Base-by-base conservation (phyloP, 1,284 basidiomycete genomes). In the Ceratobasidium sp. region DNA sequence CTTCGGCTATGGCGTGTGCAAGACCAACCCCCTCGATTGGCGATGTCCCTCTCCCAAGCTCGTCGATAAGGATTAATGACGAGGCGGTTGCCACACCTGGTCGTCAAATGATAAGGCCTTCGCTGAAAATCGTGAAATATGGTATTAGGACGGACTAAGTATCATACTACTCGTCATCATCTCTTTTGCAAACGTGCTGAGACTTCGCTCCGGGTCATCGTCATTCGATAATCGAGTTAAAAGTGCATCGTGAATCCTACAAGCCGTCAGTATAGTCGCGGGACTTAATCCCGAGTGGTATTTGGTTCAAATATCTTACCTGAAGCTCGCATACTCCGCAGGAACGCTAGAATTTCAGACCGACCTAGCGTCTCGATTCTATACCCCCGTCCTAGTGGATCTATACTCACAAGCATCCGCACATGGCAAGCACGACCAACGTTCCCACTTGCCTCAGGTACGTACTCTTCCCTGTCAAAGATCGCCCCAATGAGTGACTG, bases 151-250 rank as follows among this genome's bases (percentile, higher is more conserved):
- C 82, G 33, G 44, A 90, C 93, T 91, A 44, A 97, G 82, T 71
- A 97, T 95, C 93, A 96, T 95, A 2, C 94, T 91, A 36, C 91
- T 91, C 0, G 93, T 91, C 0, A 91, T 89, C 94, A 98, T 98
- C 82, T 98, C 96, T 75, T 90, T 91, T 0, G 95, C 94, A 82
- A 98, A 98, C 0, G 96, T 98, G 77, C 96, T 97, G 17, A 98
- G 82, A 72, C 88, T 93, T 80, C 90, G 92, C 81, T 97, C 94
- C 79, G 96, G 88, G 78, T 95, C 91, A 78, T 96, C 96, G 77
- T 98, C 95, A 78, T 98, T 98, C 0, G 95, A 97, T 4, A 99
- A 85, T 9, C 97, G 89, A 2, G 92, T 93, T 29, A 99, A 86
- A 11, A 99, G 85, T 0, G 91, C 87, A 78, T 97, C 94, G 72